phyloP scores from a whole-genome alignment of 371 early-diverging fungal genomes.

The Cokeromyces recurvatus region DNA sequence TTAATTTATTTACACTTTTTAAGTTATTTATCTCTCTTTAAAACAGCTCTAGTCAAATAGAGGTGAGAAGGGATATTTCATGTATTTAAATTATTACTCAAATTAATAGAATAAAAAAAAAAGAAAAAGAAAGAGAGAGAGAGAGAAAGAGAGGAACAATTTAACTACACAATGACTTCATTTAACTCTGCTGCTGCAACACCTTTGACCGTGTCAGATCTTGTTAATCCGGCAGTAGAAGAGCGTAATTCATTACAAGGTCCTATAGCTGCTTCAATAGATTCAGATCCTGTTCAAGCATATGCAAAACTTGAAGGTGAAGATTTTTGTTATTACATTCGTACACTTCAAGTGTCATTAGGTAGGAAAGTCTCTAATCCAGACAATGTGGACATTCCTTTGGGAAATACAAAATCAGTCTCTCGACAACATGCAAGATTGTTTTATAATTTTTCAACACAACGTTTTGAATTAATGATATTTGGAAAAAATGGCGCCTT shows the following conservation, averaged over 20 bases:
- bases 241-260: neutral
- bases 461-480: conserved; percentile 78
- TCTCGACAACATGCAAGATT: conserved; percentile 85
- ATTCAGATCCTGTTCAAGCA: conserved; percentile 66
- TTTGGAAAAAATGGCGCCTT: conserved; percentile 87
- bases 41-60: too few relatives aligned
- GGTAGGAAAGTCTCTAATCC: conserved; percentile 63
- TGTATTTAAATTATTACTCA: too few relatives aligned
- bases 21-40: too few relatives aligned
- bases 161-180: too few relatives aligned
- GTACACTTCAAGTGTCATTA: conserved; percentile 69
- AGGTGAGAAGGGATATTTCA: too few relatives aligned
- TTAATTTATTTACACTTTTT: too few relatives aligned
- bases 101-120: too few relatives aligned
- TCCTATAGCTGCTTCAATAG: neutral
- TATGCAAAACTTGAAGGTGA: conserved; percentile 89
- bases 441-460: conserved; percentile 74
- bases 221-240: conserved; percentile 1
- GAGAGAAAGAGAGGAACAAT: too few relatives aligned
- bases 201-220: conserved; percentile 7
- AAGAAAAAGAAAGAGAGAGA: too few relatives aligned
- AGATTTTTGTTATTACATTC: conserved; percentile 77
- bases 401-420: conserved; percentile 79
- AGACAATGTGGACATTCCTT: conserved; percentile 70
- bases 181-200: conserved; percentile 6